Evolutionary conservation across 2,329 filamentous ascomycete genomes (phyloP).

Genomic region (Ceratocystis diversiconidia): DNA sequence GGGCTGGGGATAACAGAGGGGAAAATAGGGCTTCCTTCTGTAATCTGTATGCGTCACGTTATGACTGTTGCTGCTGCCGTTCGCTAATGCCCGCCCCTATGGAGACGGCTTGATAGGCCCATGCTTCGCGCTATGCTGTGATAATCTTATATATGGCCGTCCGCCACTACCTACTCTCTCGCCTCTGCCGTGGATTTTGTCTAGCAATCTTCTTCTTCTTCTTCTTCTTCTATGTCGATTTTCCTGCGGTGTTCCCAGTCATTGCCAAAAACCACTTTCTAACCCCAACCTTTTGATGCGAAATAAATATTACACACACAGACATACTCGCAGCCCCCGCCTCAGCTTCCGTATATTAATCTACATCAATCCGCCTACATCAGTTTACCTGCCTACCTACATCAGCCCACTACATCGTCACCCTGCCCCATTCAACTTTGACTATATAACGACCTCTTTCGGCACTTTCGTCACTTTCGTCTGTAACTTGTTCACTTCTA

Average conservation of each 20-base stretch:
- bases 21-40: not conserved
- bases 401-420: too few species aligned
- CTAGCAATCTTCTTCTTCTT: not conserved
- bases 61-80: not conserved
- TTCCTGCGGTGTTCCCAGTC: too few species aligned
- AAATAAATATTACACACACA: too few species aligned
- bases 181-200: not conserved
- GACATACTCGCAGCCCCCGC: too few species aligned
- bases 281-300: too few species aligned
- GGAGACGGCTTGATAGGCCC: not conserved
- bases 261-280: too few species aligned
- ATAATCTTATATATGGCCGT: not conserved
- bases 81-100: too few species aligned
- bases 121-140: not conserved
- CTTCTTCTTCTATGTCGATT: not conserved
- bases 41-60: not conserved
- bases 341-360: too few species aligned
- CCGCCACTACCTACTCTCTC: not conserved
- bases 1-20: not conserved
- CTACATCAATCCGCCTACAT: too few species aligned
- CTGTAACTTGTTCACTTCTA: not conserved
- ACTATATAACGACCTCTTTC: not conserved
- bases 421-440: too few species aligned
- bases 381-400: too few species aligned
- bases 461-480: not conserved